Base-by-base conservation (phyloP, 352 stramenopile genomes). In the Achlya hypogyna region DNA sequence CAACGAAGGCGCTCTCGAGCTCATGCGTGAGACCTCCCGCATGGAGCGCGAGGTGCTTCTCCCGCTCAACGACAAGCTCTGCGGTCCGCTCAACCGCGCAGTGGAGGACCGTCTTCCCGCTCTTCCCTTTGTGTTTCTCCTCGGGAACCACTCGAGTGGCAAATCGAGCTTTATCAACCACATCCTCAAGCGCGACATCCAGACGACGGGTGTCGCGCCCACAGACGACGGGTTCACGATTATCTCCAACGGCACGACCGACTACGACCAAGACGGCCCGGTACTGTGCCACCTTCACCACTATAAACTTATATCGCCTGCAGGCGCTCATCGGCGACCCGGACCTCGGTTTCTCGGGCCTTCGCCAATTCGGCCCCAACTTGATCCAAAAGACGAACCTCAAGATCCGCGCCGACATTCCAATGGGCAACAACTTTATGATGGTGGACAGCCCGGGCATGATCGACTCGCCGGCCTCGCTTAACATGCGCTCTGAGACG, bases 111-210 rank as follows among this genome's bases (percentile, higher is more conserved):
- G 96, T 71, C 77, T 97, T 63, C 95, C 91, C 28, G 87, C 89
- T 62, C 84, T 98, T 69, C 97, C 97, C 5, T 99, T 99, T 70
- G 97, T 99, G 27, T 99, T 99, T 63, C 67, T 99, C 28, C 81
- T 99, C 22, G 97, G 97, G 27, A 99, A 99, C 80, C 97, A 99
- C 77, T 99, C 93, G 63, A 98, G 84, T 5, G 97, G 97, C 59
- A 99, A 99, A 75, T 98, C 88, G 3, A 97, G 86, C 34, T 99
- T 99, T 69, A 98, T 99, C 76, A 99, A 99, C 77, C 98, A 99
- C 71, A 75, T 99, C 32, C 71, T 98, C 23, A 84, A 97, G 65
- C 81, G 96, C 18, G 78, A 93, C 31, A 89, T 99, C 59, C 97
- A 99, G 86, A 98, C 86, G 42, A 97, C 97, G 4, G 97, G 97